Evolutionary conservation across 768 basidiomycete genomes (phyloP).

Genomic region (Fomitopsis serialis): DNA sequence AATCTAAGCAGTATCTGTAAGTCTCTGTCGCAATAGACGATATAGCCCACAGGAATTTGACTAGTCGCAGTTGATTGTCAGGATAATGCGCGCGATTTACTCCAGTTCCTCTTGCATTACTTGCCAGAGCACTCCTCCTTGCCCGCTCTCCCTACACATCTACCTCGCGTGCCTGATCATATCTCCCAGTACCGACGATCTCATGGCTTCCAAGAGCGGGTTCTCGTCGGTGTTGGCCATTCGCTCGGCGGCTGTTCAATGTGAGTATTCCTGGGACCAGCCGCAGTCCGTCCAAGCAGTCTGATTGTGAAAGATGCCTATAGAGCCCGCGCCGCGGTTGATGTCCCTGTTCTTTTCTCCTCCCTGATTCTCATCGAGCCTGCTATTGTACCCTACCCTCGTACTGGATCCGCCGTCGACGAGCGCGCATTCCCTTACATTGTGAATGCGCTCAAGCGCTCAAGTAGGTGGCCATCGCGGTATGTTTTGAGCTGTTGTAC

Average conservation of each 20-base stretch:
- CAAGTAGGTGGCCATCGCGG: constrained; percentile 60
- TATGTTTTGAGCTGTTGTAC: constrained; percentile 46
- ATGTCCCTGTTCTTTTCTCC: constrained; percentile 61
- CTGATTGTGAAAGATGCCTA: too few relatives aligned
- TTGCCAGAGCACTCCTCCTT: constrained; percentile 37
- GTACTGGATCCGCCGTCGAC: background rate
- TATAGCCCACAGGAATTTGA: background rate
- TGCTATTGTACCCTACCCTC: constrained; percentile 35
- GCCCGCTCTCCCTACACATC: constrained; percentile 43
- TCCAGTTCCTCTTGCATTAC: constrained; percentile 67
- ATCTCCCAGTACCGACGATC: constrained; percentile 36
- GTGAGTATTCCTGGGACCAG: too few relatives aligned
- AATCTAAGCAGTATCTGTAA: constrained; percentile 54
- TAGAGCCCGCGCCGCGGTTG: constrained; percentile 59
- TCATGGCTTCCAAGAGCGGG: constrained; percentile 46
- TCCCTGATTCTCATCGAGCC: constrained; percentile 76
- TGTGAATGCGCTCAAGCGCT: constrained; percentile 54
- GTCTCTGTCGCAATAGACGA: constrained; percentile 16
- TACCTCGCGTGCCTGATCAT: constrained; percentile 39
- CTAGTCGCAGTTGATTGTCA: constrained; percentile 65
- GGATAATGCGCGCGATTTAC: constrained; percentile 71
- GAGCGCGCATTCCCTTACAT: constrained; percentile 27
- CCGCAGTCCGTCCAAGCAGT: constrained; percentile 25
- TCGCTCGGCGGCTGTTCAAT: constrained; percentile 78
- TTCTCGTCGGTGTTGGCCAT: constrained; percentile 69